Conservation (phyloP, 139 green algal species). For the Edaphochlamys debaryana region DNA sequence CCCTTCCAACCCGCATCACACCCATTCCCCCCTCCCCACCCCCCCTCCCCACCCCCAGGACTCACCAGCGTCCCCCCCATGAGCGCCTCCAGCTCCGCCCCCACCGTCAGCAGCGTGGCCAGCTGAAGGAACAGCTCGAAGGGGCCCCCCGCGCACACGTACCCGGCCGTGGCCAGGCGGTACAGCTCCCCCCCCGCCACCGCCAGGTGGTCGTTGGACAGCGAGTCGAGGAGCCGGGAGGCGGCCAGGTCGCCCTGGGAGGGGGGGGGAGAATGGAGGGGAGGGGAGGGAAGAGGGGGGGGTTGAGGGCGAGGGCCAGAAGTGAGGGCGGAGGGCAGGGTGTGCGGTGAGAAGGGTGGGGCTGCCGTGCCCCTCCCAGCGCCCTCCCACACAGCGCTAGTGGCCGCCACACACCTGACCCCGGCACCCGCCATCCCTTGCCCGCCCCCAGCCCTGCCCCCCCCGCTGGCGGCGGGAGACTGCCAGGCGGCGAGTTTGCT, state of each 20-base stretch:
- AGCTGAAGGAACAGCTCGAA: constrained; percentile 33
- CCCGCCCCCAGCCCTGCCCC: no score
- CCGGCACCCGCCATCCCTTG: no score
- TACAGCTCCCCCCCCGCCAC: not conserved
- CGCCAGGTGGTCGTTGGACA: constrained; percentile 40
- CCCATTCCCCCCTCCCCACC: no score
- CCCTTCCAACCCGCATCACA: no score
- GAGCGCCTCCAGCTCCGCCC: constrained; percentile 25
- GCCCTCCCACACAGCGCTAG: not conserved
- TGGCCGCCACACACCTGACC: not conserved
- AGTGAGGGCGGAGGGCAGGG: no score
- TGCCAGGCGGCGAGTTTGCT: no score
- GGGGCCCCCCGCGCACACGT: not conserved
- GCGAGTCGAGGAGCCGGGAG: not conserved
- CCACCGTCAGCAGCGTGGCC: constrained; percentile 30
- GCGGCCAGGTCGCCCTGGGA: constrained; percentile 24
- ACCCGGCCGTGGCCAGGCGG: constrained; percentile 22
- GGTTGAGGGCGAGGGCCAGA: no score
- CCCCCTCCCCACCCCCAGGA: no score
- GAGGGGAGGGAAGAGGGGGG: not conserved
- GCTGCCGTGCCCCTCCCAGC: not conserved
- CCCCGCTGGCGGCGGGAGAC: no score
- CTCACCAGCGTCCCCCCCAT: not conserved
- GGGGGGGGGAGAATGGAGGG: no score
- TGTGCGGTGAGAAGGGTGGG: not conserved